phyloP scores from a whole-genome alignment of 2,329 filamentous ascomycete species.

The Neonectria sp. region DNA sequence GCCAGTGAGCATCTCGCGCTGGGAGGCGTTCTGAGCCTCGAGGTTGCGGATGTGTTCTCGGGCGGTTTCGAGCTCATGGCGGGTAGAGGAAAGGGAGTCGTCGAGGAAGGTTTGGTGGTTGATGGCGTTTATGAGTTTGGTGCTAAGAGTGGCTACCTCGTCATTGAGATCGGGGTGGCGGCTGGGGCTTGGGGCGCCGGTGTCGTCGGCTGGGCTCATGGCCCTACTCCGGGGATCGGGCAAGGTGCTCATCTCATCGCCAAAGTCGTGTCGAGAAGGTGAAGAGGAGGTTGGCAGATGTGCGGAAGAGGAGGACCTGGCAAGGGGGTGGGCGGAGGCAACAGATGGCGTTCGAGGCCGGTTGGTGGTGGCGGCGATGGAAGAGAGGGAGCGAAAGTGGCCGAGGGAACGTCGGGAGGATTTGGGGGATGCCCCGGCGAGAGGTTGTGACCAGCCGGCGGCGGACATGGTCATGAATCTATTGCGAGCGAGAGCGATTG shows the following conservation, averaged over 20 bases:
- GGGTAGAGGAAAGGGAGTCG: conserved; percentile 85
- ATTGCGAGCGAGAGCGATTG: conserved; percentile 35
- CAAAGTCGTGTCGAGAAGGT: conserved; percentile 61
- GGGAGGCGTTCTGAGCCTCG: conserved; percentile 75
- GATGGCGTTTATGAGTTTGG: conserved; percentile 97
- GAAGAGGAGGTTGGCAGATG: conserved; percentile 55
- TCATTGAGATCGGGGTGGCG: conserved; percentile 72
- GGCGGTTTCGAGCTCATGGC: conserved; percentile 85
- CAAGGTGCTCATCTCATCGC: conserved; percentile 77
- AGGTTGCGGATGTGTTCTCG: conserved; percentile 77
- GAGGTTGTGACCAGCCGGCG: conserved; percentile 66
- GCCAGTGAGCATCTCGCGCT: conserved; percentile 79
- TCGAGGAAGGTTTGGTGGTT: conserved; percentile 96
- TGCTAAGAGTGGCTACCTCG: conserved; percentile 92
- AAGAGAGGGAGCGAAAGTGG: conserved; percentile 69
- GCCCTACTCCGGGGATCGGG: conserved; percentile 74
- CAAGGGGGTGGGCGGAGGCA: conserved; percentile 54
- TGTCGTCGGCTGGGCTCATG: conserved; percentile 61
- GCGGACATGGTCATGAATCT: conserved; percentile 65
- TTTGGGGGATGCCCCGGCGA: conserved; percentile 42
- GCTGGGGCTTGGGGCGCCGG: conserved; percentile 50
- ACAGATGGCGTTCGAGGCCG: conserved; percentile 55
- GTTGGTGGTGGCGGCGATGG: conserved; percentile 61
- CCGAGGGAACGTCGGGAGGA: conserved; percentile 57
- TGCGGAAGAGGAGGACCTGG: conserved; percentile 57